A percentile compares a stretch with the other conserved stretches of the same genome.
Conservation (phyloP, 1,139 yeast genomes). For the Nakaseomyces glabratus region DNA sequence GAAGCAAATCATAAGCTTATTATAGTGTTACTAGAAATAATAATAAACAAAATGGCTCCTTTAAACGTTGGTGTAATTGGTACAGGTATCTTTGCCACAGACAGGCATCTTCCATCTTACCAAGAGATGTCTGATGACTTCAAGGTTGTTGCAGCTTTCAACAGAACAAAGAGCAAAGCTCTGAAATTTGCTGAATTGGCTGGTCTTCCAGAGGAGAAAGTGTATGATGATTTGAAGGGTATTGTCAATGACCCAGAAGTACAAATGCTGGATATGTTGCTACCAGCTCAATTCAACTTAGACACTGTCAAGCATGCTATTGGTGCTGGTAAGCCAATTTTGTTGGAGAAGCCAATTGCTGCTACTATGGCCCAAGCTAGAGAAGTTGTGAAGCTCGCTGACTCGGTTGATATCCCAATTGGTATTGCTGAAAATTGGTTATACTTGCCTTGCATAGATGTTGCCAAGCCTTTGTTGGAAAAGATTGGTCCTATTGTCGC, state of each 20-base stretch:
- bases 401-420: conserved; percentile 54
- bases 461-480: conserved; percentile 48
- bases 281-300: conserved; percentile 76
- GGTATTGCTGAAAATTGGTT: conserved; percentile 80
- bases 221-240: conserved; percentile 57
- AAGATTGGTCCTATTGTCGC: conserved; percentile 69
- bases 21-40: no score
- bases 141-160: conserved; percentile 54
- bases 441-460: conserved; percentile 48
- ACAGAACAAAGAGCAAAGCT: conserved; percentile 78
- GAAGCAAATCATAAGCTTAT: no score
- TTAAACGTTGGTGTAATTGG: conserved; percentile 62
- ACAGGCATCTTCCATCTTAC: conserved; percentile 70
- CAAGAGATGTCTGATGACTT: conserved; percentile 38
- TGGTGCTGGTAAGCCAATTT: conserved; percentile 63
- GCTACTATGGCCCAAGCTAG: conserved; percentile 73
- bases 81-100: conserved; percentile 86
- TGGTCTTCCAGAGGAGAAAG: conserved; percentile 40
- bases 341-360: conserved; percentile 86
- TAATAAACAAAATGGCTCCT: conserved; percentile 1
- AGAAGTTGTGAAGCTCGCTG: conserved; percentile 61
- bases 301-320: conserved; percentile 53
- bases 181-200: conserved; percentile 65
- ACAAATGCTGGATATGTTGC: conserved; percentile 71
- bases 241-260: conserved; percentile 54